phyloP scores from a whole-genome alignment of 805 yeast genomes.

The Vanderwaltozyma yarrowii region DNA sequence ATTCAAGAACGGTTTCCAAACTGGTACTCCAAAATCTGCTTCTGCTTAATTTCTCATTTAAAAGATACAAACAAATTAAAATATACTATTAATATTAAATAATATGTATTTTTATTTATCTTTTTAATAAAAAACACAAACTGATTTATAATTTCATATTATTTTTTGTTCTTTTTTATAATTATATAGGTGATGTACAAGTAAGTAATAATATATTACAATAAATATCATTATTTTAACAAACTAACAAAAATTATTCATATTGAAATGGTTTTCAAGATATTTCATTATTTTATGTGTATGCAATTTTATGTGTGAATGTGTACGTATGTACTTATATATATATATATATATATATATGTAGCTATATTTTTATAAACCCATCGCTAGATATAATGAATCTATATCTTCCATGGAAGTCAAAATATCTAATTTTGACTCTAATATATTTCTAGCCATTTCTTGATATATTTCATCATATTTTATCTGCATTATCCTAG shows the following conservation, averaged over 20 bases:
- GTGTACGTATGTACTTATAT: too few species aligned
- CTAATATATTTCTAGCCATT: constrained; percentile 60
- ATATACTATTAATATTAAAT: too few species aligned
- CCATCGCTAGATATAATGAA: constrained; percentile 58
- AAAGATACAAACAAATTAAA: background rate
- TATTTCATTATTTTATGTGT: too few species aligned
- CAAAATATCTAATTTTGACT: constrained; percentile 32
- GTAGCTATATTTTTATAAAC: constrained; percentile 18
- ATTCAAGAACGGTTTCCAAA: constrained; percentile 98
- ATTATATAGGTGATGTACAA: background rate
- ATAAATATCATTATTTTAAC: background rate
- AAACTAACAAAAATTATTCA: too few species aligned
- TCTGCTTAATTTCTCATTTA: constrained; percentile 38
- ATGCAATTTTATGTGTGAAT: too few species aligned
- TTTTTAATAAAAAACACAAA: too few species aligned
- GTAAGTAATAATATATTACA: background rate
- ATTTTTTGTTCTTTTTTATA: too few species aligned
- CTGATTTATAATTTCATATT: too few species aligned
- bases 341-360: background rate
- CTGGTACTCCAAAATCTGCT: constrained; percentile 46
- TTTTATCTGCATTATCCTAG: constrained; percentile 17
- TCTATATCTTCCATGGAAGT: constrained; percentile 75
- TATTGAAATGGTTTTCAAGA: too few species aligned
- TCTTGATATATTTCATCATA: constrained; percentile 34
- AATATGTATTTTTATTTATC: too few species aligned